Conservation (phyloP, 129 eudicot species). For the Lactuca saligna region DNA sequence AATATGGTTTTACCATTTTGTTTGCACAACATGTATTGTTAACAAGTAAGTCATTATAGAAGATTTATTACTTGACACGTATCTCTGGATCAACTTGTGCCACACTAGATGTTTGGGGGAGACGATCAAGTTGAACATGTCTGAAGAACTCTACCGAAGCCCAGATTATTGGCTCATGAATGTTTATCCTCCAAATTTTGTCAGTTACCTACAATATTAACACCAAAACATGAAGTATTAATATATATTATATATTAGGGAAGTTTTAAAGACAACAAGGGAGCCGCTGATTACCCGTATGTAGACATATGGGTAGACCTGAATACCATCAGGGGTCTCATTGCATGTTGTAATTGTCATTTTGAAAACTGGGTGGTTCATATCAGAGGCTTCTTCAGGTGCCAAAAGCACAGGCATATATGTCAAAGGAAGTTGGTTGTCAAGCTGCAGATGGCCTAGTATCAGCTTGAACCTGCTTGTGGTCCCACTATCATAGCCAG, state of each 20-base stretch:
- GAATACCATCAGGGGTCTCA: constrained; percentile 77
- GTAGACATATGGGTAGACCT: constrained; percentile 81
- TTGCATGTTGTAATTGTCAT: constrained; percentile 82
- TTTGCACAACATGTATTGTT: not conserved
- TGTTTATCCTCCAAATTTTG: constrained; percentile 77
- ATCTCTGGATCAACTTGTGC: constrained; percentile 98
- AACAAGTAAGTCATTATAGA: not conserved
- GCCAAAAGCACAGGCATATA: constrained; percentile 93
- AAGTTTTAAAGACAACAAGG: constrained; percentile 9
- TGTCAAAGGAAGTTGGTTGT: constrained; percentile 95
- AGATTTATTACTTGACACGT: constrained; percentile 69
- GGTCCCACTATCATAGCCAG: constrained; percentile 89
- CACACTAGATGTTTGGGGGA: constrained; percentile 60
- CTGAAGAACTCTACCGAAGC: constrained; percentile 76
- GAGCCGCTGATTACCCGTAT: constrained; percentile 60
- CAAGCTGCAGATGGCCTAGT: constrained; percentile 82
- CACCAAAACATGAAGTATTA: not conserved
- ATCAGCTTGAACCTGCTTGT: constrained; percentile 96
- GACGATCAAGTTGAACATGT: constrained; percentile 76
- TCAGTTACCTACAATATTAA: constrained; percentile 66
- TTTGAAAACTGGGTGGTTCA: constrained; percentile 85
- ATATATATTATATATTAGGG: constrained; percentile 3
- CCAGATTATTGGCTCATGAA: constrained; percentile 98
- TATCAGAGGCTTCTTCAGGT: constrained; percentile 80
- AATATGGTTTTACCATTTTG: not conserved